phyloP scores from a whole-genome alignment of 2,329 filamentous ascomycete genomes.

The Aplosporella prunicola region DNA sequence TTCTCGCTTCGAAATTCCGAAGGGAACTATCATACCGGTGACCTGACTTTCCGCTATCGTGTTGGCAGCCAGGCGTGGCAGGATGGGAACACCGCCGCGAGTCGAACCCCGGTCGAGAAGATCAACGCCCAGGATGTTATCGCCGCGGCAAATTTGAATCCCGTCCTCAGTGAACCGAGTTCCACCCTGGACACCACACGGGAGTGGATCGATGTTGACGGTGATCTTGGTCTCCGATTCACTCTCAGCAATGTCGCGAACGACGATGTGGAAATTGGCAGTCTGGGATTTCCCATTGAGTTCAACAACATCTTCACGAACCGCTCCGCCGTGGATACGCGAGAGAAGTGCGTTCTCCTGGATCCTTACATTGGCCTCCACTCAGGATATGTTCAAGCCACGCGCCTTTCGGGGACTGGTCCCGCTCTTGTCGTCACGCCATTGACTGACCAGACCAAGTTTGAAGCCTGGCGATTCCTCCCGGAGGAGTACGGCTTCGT shows the following conservation, averaged over 20 bases:
- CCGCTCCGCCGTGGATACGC: slow-evolving; percentile 40
- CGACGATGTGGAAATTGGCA: slow-evolving; percentile 42
- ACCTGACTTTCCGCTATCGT: slow-evolving; percentile 49
- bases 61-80: slow-evolving; percentile 35
- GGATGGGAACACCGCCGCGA: slow-evolving; percentile 37
- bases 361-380: slow-evolving; percentile 54
- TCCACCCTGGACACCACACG: slow-evolving; percentile 40
- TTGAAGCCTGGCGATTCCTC: slow-evolving; percentile 50
- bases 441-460: slow-evolving; percentile 35
- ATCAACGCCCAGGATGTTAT: slow-evolving; percentile 21
- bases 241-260: slow-evolving; percentile 39
- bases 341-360: slow-evolving; percentile 43
- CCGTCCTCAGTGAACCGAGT: slow-evolving; percentile 32
- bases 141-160: slow-evolving; percentile 32
- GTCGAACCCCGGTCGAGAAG: slow-evolving; percentile 29
- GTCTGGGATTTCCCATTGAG: slow-evolving; percentile 49
- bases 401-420: slow-evolving; percentile 44
- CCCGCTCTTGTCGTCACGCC: slow-evolving; percentile 47
- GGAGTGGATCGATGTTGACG: slow-evolving; percentile 41
- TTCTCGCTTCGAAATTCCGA: slow-evolving; percentile 40
- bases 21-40: slow-evolving; percentile 50
- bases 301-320: slow-evolving; percentile 55
- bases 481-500: slow-evolving; percentile 33
- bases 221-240: slow-evolving; percentile 44
- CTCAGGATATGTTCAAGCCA: slow-evolving; percentile 48